phyloP scores from a whole-genome alignment of 225 moss, liverwort and hornwort genomes.

The Asterella californica region DNA sequence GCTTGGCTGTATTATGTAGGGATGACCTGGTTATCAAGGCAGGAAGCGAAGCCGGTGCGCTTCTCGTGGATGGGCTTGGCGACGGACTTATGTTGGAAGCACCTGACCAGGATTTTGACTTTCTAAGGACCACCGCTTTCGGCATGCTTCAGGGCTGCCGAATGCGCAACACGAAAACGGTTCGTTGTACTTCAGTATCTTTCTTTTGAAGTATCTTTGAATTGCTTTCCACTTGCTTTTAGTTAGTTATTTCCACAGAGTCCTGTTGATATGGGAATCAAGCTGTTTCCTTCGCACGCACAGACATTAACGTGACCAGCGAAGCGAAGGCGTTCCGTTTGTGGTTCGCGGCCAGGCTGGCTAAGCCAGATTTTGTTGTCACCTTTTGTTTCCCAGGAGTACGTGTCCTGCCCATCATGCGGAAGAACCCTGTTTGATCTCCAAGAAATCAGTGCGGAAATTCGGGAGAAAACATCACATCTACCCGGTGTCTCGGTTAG shows the following conservation, averaged over 20 bases:
- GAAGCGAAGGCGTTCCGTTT: background rate
- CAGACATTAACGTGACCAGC: background rate
- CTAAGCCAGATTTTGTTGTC: background rate
- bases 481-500: constrained; percentile 94
- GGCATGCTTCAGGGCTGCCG: constrained; percentile 98
- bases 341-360: background rate
- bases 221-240: background rate
- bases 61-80: constrained; percentile 95
- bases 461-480: constrained; percentile 82
- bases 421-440: constrained; percentile 97
- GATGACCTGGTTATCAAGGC: constrained; percentile 96
- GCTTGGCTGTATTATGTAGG: constrained; percentile 42
- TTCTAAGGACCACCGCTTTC: constrained; percentile 77
- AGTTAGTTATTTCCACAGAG: background rate
- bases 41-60: constrained; percentile 94
- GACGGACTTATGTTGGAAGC: constrained; percentile 96
- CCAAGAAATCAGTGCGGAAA: constrained; percentile 95
- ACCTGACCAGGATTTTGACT: constrained; percentile 71
- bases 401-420: constrained; percentile 97
- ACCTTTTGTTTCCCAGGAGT: constrained; percentile 57
- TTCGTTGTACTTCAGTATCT: constrained; percentile 22
- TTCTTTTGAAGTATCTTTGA: background rate
- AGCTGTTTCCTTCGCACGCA: background rate
- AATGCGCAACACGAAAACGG: constrained; percentile 98
- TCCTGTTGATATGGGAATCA: too few relatives aligned